Evolutionary conservation across 768 basidiomycete species (phyloP).

Genomic region (Suillus luteus): DNA sequence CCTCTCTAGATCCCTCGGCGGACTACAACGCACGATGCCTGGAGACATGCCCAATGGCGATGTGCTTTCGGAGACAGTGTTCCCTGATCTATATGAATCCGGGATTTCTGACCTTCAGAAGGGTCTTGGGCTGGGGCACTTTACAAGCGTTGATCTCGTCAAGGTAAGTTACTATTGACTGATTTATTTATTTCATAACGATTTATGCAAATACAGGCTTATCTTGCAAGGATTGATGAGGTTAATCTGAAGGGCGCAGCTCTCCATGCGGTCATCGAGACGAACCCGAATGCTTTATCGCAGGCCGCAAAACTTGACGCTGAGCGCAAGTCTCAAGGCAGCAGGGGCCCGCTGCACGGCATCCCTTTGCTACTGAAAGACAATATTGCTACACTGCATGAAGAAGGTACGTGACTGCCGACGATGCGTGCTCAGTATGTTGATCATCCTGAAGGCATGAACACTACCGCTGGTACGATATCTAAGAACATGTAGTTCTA

Average conservation of each 20-base stretch:
- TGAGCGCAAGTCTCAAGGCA: slow-evolving; percentile 47
- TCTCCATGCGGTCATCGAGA: slow-evolving; percentile 62
- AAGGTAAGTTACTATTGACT: slow-evolving; percentile 40
- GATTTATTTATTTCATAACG: neutral
- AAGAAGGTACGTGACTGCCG: slow-evolving; percentile 27
- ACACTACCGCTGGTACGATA: slow-evolving; percentile 38
- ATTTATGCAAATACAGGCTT: slow-evolving; percentile 44
- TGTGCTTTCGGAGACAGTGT: slow-evolving; percentile 10
- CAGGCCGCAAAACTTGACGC: slow-evolving; percentile 53
- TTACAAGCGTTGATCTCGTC: slow-evolving; percentile 64
- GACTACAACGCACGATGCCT: slow-evolving; percentile 8
- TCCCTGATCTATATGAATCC: slow-evolving; percentile 66
- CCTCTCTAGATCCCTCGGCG: slow-evolving; percentile 11
- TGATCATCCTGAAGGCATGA: slow-evolving; percentile 32
- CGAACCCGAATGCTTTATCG: slow-evolving; percentile 53
- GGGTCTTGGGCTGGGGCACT: slow-evolving; percentile 51
- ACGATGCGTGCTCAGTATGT: slow-evolving; percentile 8
- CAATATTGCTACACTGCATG: slow-evolving; percentile 37
- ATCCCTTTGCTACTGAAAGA: slow-evolving; percentile 63
- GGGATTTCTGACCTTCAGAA: slow-evolving; percentile 55
- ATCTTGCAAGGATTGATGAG: slow-evolving; percentile 65
- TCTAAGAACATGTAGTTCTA: neutral
- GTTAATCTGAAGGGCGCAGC: slow-evolving; percentile 61
- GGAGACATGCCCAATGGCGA: slow-evolving; percentile 17
- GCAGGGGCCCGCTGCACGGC: slow-evolving; percentile 53